Evolutionary conservation across 768 basidiomycete genomes (phyloP).

Genomic region (Coprinopsis cinerea): DNA sequence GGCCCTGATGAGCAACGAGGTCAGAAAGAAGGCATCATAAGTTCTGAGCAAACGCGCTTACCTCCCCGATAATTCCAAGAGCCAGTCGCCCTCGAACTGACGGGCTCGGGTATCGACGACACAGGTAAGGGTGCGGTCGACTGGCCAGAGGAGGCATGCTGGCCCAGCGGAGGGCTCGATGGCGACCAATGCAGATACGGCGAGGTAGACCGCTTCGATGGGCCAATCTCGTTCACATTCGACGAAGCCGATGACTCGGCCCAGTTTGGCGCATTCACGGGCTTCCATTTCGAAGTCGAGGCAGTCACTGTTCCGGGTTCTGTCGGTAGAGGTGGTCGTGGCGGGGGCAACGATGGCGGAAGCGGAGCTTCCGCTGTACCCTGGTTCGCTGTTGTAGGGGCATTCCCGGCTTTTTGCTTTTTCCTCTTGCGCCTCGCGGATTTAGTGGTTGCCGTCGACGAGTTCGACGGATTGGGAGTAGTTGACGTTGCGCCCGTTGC

Average conservation of each 20-base stretch:
- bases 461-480: constrained; percentile 13
- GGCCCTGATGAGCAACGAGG: no score
- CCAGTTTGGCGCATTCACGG: not conserved
- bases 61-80: no score
- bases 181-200: no score
- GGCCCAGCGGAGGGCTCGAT: no score
- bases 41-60: no score
- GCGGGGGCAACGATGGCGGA: constrained; percentile 1
- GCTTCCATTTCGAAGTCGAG: constrained; percentile 10
- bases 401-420: not conserved
- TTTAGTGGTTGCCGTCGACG: not conserved
- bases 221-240: not conserved
- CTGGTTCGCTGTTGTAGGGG: not conserved
- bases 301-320: constrained; percentile 7
- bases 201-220: not conserved
- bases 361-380: not conserved
- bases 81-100: no score
- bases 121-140: no score
- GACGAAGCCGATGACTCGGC: not conserved
- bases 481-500: constrained; percentile 7
- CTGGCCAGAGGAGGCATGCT: no score
- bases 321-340: constrained; percentile 6
- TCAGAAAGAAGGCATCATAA: no score
- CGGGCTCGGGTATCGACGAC: no score
- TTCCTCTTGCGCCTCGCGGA: not conserved